Evolutionary conservation across 1,284 basidiomycete genomes (phyloP).

Genomic region (Ceratobasidium sp.): DNA sequence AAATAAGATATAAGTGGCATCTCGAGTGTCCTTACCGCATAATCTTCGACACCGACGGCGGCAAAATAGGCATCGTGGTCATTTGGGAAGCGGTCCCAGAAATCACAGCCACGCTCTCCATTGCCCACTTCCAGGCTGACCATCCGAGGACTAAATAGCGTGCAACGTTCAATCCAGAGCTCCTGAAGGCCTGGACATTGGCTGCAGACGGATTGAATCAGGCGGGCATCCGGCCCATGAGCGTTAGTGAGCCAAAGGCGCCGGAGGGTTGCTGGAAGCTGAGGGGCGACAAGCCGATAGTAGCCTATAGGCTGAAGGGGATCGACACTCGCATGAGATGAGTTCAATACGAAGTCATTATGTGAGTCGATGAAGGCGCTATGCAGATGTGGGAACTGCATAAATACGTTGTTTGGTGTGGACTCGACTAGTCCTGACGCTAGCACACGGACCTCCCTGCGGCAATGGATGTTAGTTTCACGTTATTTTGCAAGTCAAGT

Average conservation of each 20-base stretch:
- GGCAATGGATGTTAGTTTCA: not conserved
- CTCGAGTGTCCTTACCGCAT: constrained; percentile 30
- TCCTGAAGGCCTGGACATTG: constrained; percentile 35
- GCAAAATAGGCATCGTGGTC: constrained; percentile 43
- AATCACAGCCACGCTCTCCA: constrained; percentile 5
- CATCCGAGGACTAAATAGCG: constrained; percentile 28
- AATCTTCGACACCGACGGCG: constrained; percentile 20
- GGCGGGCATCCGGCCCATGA: constrained; percentile 34
- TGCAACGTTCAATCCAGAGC: constrained; percentile 39
- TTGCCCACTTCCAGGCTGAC: too few species aligned
- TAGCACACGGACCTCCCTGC: constrained; percentile 30
- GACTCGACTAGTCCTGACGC: constrained; percentile 13
- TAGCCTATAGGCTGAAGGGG: constrained; percentile 2
- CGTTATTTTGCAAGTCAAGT: not conserved
- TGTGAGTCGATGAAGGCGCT: constrained; percentile 37
- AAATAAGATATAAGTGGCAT: not conserved
- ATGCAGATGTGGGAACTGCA: constrained; percentile 29
- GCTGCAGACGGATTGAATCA: constrained; percentile 20
- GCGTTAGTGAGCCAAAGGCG: constrained; percentile 40
- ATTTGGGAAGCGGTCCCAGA: constrained; percentile 35
- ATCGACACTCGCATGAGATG: not conserved
- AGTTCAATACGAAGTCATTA: constrained; percentile 25
- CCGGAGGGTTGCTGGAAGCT: constrained; percentile 19
- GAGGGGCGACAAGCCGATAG: constrained; percentile 36
- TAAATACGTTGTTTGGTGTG: not conserved